Conservation (phyloP, 306 rosid genomes). For the Dicorynia guianensis region DNA sequence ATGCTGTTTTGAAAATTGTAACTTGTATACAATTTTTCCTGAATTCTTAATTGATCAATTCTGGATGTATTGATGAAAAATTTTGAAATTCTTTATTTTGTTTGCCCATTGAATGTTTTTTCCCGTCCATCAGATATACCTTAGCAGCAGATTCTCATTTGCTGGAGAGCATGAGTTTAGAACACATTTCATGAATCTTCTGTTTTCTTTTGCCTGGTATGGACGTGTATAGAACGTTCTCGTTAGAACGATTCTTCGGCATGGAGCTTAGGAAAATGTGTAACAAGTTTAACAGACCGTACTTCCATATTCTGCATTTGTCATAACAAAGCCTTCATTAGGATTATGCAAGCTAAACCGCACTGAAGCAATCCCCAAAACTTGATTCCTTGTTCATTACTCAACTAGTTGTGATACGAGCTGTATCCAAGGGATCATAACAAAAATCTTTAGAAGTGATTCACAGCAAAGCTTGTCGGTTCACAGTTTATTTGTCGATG, state of each 20-base stretch:
- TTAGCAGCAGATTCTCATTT: too few species aligned
- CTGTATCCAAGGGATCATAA: not conserved
- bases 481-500: too few species aligned
- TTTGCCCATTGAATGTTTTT: not conserved
- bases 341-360: not conserved
- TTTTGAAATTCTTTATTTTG: conserved; percentile 43
- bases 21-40: conserved; percentile 33
- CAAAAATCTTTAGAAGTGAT: not conserved
- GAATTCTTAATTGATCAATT: conserved; percentile 41
- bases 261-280: too few species aligned
- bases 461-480: too few species aligned
- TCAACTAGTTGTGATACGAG: not conserved
- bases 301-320: too few species aligned
- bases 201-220: too few species aligned
- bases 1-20: conserved; percentile 18
- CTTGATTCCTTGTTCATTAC: not conserved
- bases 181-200: too few species aligned
- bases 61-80: conserved; percentile 43
- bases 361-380: not conserved
- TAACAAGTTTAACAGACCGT: too few species aligned
- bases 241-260: too few species aligned
- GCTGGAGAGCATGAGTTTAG: too few species aligned
- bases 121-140: not conserved
- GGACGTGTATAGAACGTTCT: too few species aligned
- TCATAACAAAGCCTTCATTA: too few species aligned